Base-by-base conservation (phyloP, 2,329 filamentous ascomycete species). In the Apiospora hydei region DNA sequence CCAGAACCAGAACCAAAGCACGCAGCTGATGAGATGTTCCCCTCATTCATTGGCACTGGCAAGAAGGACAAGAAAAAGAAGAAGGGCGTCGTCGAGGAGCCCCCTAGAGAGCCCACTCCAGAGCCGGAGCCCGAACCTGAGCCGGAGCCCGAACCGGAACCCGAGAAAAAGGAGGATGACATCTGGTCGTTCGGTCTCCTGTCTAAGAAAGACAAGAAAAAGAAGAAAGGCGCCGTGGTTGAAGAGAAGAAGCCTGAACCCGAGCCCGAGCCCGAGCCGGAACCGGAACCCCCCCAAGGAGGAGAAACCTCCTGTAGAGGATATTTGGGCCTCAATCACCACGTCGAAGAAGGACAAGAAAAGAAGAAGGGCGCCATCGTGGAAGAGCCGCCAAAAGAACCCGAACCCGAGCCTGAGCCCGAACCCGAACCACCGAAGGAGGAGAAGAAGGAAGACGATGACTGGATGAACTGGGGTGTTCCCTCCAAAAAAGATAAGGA, bases 11-110 rank as follows among this genome's bases (percentile, higher is more conserved):
- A 66, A 66, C 69, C 18, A 69, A 53, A 71, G 67, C 70, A 38
- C 26, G 38, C 51, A 16, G 66, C 64, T 41, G 70, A 71, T 34
- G 70, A 71, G 24, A 67, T 47, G 46, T 67, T 57, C n/a, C 43
- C 34, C 13, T 57, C 30, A 10, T 61, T 61, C 8, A 57, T 74
- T 41, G 57, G 69, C 14, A 71, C 71, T 18, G 75, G 77, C 46
- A 75, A 78, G 38, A 86, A 77, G 72, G 75, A 78, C 13, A 83
- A 79, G 73, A 80, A 82, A 46, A 79, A 79, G 70, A 78, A 76
- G 69, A 79, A 80, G 70, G 75, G 57, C 21, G 73, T 64, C 18
- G 61, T 70, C n/a, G 77, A 77, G 43, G 51, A 73, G 4, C 69
- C 49, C 26, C 70, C 73, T 7, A 71, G 69, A 43, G 70, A 73